Conservation (phyloP, 192 early-diverging fungal species). For the Gigaspora rosea region DNA sequence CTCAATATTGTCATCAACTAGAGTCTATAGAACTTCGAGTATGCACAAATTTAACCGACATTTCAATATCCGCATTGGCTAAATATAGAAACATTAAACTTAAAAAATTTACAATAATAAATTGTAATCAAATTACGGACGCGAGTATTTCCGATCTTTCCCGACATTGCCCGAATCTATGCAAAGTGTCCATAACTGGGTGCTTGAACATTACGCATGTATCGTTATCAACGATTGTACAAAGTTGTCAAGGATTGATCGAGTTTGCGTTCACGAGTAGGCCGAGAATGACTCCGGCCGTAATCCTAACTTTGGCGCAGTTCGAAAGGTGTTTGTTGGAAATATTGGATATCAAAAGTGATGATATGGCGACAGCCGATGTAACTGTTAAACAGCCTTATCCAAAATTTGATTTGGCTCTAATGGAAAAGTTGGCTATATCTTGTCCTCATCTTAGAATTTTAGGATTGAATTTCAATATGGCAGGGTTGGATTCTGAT, state of each 20-base stretch:
- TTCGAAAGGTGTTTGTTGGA: neutral
- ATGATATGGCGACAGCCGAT: conserved; percentile 1
- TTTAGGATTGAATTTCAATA: neutral
- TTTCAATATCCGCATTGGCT: neutral
- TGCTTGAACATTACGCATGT: conserved; percentile 6
- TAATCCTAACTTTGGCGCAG: neutral
- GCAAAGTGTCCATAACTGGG: neutral
- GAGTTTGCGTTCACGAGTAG: conserved; percentile 10
- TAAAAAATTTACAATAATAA: neutral
- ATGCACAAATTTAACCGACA: neutral
- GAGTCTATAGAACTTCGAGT: neutral
- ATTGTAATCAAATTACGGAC: conserved; percentile 18
- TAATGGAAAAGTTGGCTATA: neutral
- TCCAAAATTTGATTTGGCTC: conserved; percentile 11
- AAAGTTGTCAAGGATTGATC: neutral
- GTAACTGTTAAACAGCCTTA: neutral
- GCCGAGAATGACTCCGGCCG: conserved; percentile 4
- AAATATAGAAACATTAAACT: conserved; percentile 11
- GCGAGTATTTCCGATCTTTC: neutral
- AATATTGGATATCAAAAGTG: neutral
- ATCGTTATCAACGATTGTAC: neutral
- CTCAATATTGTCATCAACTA: conserved; percentile 7
- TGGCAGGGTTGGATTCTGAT: conserved; percentile 3
- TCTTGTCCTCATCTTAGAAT: neutral
- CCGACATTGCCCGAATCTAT: neutral